Base-by-base conservation (phyloP, 176 grass and related monocot genomes). In the Tillandsia leiboldiana region DNA sequence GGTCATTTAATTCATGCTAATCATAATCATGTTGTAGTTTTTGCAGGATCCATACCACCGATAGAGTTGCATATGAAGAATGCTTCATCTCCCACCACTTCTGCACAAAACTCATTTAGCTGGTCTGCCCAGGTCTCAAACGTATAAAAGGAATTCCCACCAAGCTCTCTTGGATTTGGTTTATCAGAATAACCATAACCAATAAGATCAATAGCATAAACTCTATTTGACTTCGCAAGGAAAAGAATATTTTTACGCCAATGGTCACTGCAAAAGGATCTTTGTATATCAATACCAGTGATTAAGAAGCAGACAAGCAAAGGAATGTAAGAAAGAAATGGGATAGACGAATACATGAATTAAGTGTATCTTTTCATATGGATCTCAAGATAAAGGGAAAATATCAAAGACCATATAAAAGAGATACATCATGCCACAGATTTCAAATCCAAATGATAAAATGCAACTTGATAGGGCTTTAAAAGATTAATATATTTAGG, bases 61-160 rank as follows among this genome's bases (percentile, higher is more conserved):
- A 97, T 97, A 49, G 93, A 97, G 78, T 97, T 97, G 66, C 93
- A 92, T 78, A 97, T 97, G 74, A 97, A 97, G 86, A 97, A 97
- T 63, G 89, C 89, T 56, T 79, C 69, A 64, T 83, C 85, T 51
- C 71, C 83, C 56, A 97, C 69, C 48, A 97, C 83, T 59, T 97
- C 89, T 33, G 69, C 63, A 70, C 93, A 97, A 80, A 97, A 97
- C 0, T 59, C 78, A 73, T 90, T 97, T 20, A 97, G 75, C 54
- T 97, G 89, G 63, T 92, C 86, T 66, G 83, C 93, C 93, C 92
- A 97, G 69, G 93, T 97, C 71, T 97, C 93, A 83, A 97, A 97
- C 67, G 88, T 83, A 80, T 96, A 96, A 74, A 96, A 92, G 50
- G 75, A 61, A 61, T 66, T 82, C 50, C 78, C 76, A 15, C 20